Base-by-base conservation (phyloP, 495 filamentous ascomycete species). In the Cladorrhinum samala region DNA sequence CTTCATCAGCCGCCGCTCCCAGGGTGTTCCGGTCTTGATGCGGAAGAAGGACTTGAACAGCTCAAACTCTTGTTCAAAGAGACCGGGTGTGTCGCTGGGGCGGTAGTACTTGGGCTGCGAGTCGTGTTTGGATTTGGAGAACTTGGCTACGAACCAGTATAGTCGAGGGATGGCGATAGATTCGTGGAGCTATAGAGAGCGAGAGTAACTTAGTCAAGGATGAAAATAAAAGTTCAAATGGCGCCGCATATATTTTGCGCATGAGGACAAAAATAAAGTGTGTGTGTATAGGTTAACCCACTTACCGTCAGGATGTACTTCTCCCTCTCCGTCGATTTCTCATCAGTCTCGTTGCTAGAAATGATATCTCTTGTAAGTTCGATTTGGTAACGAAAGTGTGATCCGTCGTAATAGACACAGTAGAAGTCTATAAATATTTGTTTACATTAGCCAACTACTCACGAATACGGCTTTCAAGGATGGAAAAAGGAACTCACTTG, bases 1-100 rank as follows among this genome's bases (percentile, higher is more conserved):
- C 46, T 40, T 46, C 7, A 64, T 14, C 11, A 75, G 52, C 3
- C 82, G 72, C 24, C 80, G 53, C 0, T 77, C 70, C 85, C 84
- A 89, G 7, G 64, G 50, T 9, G 75, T 68, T 1, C 78, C 77
- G 0, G 81, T 80, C 59, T 83, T 77, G 2, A 65, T 56, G 11
- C 64, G 53, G 67, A 88, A 47, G 14, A 47, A 47, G 9, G 21
- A 20, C 5, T 27, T 14, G 30, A 47, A 47, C 9, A 27, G 45
- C 6, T 20, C 14, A 25, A 27, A 47, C 45, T 47, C 45, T 33
- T 24, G 21, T 13, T 17, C 13, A 17, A 47, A 47, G 24, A 47
- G 45, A 14, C 24, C 21, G 1, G 45, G 45, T 0, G 21, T 16
- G 13, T 47, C 45, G 9, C 9, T n/a, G 23, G 45, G 23, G n/a